phyloP scores from a whole-genome alignment of 2,329 filamentous ascomycete species.

The Cordyceps javanica region DNA sequence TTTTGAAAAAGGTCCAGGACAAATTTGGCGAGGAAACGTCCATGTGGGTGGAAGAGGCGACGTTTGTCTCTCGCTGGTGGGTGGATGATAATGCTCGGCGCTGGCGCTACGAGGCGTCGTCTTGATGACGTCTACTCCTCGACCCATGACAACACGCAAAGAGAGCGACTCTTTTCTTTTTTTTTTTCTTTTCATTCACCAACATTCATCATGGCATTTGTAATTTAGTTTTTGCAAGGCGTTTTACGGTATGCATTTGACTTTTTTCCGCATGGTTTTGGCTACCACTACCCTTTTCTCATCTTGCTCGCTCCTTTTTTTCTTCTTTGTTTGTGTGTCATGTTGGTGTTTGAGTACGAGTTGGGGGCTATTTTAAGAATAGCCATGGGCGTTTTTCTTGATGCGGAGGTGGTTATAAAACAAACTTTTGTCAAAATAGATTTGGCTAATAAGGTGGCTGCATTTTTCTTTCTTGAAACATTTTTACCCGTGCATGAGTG shows the following conservation, averaged over 20 bases:
- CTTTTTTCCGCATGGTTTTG: constrained; percentile 8
- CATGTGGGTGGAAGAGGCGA: constrained; percentile 23
- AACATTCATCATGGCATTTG: constrained; percentile 4
- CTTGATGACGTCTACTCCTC: too few relatives aligned
- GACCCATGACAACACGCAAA: not conserved
- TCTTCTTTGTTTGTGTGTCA: constrained; percentile 11
- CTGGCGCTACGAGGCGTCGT: constrained; percentile 15
- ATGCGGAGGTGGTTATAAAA: not conserved
- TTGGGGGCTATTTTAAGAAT: not conserved
- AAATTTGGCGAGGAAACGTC: constrained; percentile 22
- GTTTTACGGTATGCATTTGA: not conserved
- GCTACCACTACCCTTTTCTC: constrained; percentile 9
- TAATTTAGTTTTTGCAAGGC: constrained; percentile 4
- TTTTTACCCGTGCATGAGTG: too few relatives aligned
- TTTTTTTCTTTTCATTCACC: too few relatives aligned
- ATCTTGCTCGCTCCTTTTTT: constrained; percentile 11
- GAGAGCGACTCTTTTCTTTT: not conserved
- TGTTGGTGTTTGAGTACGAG: not conserved
- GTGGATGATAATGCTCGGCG: constrained; percentile 19
- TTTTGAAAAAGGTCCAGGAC: constrained; percentile 16
- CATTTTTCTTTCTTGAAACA: not conserved
- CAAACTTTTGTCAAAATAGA: constrained; percentile 2
- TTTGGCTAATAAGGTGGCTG: not conserved
- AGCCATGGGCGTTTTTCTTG: not conserved
- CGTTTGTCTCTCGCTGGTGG: constrained; percentile 20